A percentile compares a stretch with the other conserved stretches of the same genome.
Conservation (phyloP, 345 rosid species). For the Salix koriyanagi region DNA sequence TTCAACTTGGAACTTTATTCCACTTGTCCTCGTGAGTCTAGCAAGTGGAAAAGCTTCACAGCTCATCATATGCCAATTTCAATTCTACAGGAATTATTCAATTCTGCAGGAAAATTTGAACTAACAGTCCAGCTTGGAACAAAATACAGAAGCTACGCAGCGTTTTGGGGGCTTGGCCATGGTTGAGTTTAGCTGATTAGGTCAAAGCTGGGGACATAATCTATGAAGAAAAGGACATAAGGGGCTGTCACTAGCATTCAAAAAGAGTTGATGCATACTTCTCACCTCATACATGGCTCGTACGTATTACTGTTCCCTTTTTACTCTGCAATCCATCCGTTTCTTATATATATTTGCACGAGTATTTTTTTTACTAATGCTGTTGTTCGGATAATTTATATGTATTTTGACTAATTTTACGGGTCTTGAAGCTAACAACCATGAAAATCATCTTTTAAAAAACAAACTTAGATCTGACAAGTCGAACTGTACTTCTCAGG, state of each 20-base stretch:
- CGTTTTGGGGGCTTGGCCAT: neutral
- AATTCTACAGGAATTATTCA: too few species aligned
- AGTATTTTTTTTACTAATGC: too few species aligned
- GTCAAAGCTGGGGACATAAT: neutral
- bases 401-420: rapidly evolving
- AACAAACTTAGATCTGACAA: too few species aligned
- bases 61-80: too few species aligned
- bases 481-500: too few species aligned
- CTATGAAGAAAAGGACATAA: neutral
- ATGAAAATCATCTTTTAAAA: too few species aligned
- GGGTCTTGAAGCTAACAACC: rapidly evolving
- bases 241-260: neutral
- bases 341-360: neutral
- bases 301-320: too few species aligned
- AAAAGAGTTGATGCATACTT: neutral
- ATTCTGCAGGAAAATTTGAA: too few species aligned
- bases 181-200: neutral
- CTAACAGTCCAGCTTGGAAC: neutral
- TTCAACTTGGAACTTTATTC: neutral
- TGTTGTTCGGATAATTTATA: rapidly evolving
- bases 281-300: neutral
- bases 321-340: neutral
- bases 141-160: neutral
- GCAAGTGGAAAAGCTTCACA: neutral
- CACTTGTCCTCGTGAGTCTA: neutral